Evolutionary conservation across 305 asterid species (phyloP).

Genomic region (Fraxinus greggii): DNA sequence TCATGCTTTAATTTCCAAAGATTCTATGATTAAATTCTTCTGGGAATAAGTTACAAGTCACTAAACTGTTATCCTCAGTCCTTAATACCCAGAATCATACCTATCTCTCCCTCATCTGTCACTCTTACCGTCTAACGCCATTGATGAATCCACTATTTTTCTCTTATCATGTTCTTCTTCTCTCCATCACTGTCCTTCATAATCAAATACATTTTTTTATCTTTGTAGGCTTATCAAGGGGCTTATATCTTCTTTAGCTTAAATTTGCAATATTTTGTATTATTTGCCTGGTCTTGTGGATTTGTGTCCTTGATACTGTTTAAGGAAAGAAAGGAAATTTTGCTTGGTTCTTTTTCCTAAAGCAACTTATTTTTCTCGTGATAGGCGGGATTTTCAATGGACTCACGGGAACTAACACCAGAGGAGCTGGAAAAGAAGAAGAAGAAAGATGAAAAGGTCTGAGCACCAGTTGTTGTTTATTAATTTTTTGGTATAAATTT

Average conservation of each 20-base stretch:
- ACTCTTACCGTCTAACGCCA: neutral
- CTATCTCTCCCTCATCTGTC: neutral
- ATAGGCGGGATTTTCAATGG: constrained; percentile 36
- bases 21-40: neutral
- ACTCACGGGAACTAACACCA: constrained; percentile 47
- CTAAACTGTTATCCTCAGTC: constrained; percentile 3
- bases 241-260: neutral
- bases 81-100: constrained; percentile 22
- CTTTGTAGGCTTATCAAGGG: neutral
- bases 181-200: neutral
- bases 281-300: neutral
- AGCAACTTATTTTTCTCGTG: neutral
- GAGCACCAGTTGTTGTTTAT: neutral
- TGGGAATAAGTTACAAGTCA: neutral
- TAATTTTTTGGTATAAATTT: neutral
- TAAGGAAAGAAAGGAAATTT: neutral
- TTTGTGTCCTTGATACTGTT: neutral
- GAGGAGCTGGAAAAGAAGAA: constrained; percentile 83
- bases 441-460: constrained; percentile 92
- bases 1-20: neutral
- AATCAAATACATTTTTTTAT: neutral
- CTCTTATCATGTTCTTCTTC: neutral
- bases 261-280: neutral
- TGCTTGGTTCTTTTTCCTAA: neutral
- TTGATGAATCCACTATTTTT: neutral